Percentiles rank a stretch among this genome's conserved stretches.
Conservation (phyloP, 148 eudicot species). For the Beta vulgaris region DNA sequence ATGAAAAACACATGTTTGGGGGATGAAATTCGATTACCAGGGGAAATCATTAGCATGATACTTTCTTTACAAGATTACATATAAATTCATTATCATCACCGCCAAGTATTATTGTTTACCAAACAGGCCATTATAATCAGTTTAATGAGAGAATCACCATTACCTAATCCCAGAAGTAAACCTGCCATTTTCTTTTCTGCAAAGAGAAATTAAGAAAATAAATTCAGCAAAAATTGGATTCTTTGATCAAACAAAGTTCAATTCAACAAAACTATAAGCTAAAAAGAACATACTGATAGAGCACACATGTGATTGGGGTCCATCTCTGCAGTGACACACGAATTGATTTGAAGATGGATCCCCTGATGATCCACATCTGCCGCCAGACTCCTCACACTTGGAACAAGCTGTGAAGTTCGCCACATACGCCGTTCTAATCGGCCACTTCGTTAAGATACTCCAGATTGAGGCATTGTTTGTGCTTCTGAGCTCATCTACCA, state of each 20-base stretch:
- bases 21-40: too few relatives aligned
- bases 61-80: too few relatives aligned
- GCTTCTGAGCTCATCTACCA: background rate
- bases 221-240: too few relatives aligned
- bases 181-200: background rate
- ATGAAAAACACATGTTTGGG: too few relatives aligned
- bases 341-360: background rate
- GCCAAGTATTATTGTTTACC: too few relatives aligned
- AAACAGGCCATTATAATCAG: too few relatives aligned
- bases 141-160: background rate
- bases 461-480: background rate
- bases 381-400: slow-evolving; percentile 14
- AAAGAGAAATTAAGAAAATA: background rate
- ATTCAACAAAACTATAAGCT: background rate
- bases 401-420: background rate
- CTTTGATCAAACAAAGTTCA: too few relatives aligned
- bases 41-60: too few relatives aligned
- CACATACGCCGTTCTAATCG: background rate
- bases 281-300: background rate
- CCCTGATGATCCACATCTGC: slow-evolving; percentile 19
- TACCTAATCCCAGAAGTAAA: slow-evolving; percentile 13
- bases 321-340: slow-evolving; percentile 1
- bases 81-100: too few relatives aligned
- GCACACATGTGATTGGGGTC: background rate
- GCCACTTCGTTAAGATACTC: background rate